Conservation (phyloP, 2,329 filamentous ascomycete species). For the Ascochyta lentis region DNA sequence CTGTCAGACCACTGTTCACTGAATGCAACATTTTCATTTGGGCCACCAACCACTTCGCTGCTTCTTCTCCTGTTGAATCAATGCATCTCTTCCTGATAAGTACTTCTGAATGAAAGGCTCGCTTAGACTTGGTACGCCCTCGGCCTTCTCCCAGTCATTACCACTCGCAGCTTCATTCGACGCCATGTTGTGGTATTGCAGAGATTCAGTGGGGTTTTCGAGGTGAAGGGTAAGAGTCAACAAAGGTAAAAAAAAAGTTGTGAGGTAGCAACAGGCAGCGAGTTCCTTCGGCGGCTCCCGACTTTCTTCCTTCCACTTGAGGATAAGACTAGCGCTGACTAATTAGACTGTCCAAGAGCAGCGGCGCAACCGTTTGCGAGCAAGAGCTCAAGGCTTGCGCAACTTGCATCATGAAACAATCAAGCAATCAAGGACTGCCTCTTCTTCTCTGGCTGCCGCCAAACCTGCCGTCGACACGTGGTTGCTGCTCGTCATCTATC, state of each 20-base stretch:
- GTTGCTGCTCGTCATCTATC: constrained; percentile 1
- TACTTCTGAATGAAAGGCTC: constrained; percentile 87
- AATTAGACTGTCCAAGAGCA: constrained; percentile 18
- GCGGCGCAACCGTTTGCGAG: background rate
- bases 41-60: constrained; percentile 73
- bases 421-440: background rate
- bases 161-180: constrained; percentile 32
- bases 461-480: background rate
- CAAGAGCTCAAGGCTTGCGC: background rate
- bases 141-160: constrained; percentile 50
- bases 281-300: constrained; percentile 22
- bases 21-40: background rate
- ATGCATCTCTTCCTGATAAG: constrained; percentile 72
- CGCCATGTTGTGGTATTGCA: constrained; percentile 26
- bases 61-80: constrained; percentile 82
- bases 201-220: background rate
- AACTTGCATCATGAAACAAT: background rate
- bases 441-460: background rate
- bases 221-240: background rate
- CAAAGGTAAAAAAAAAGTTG: background rate
- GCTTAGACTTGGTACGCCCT: constrained; percentile 53
- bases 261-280: constrained; percentile 1
- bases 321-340: constrained; percentile 30
- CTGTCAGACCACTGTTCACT: constrained; percentile 32
- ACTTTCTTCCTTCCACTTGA: constrained; percentile 27